Percentiles rank a stretch among this genome's conserved stretches.
phyloP scores from a whole-genome alignment of 805 yeast genomes.

The Pichia heedii region DNA sequence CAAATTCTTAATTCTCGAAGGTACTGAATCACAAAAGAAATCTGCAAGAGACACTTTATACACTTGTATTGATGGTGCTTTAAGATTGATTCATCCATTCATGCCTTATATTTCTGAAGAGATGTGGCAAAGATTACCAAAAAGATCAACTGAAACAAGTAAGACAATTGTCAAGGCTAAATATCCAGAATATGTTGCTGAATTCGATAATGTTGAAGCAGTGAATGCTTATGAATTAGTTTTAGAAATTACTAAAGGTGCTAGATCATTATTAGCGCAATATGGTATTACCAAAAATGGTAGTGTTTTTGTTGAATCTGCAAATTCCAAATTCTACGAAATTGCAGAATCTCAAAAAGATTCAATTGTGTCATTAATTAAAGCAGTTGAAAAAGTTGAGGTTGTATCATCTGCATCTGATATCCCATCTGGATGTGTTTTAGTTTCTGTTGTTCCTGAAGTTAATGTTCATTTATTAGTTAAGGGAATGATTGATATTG shows the following conservation, averaged over 20 bases:
- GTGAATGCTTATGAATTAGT: conserved; percentile 74
- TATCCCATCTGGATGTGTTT: conserved; percentile 86
- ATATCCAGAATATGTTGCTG: conserved; percentile 60
- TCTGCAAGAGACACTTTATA: conserved; percentile 93
- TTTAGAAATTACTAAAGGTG: conserved; percentile 78
- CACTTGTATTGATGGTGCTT: conserved; percentile 85
- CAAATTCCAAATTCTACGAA: conserved; percentile 35
- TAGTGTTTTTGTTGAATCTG: conserved; percentile 71
- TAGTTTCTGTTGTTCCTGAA: conserved; percentile 70
- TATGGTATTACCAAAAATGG: conserved; percentile 85
- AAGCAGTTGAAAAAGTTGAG: conserved; percentile 71
- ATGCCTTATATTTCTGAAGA: conserved; percentile 98
- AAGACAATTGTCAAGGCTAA: conserved; percentile 68
- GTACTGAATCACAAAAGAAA: conserved; percentile 71
- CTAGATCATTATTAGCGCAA: conserved; percentile 88
- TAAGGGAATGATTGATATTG: conserved; percentile 90
- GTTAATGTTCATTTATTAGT: conserved; percentile 85
- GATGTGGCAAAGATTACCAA: conserved; percentile 98
- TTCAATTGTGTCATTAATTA: conserved; percentile 85
- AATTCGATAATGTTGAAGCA: conserved; percentile 57
- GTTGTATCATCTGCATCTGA: conserved; percentile 47
- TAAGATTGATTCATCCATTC: conserved; percentile 90
- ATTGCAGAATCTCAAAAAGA: conserved; percentile 65
- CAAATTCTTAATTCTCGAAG: conserved; percentile 85
- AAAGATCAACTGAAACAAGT: conserved; percentile 62